Evolutionary conservation across 2,329 filamentous ascomycete species (phyloP), one percentile per base, ranked within the genome.

Genomic region (Phialophora tarda): DNA sequence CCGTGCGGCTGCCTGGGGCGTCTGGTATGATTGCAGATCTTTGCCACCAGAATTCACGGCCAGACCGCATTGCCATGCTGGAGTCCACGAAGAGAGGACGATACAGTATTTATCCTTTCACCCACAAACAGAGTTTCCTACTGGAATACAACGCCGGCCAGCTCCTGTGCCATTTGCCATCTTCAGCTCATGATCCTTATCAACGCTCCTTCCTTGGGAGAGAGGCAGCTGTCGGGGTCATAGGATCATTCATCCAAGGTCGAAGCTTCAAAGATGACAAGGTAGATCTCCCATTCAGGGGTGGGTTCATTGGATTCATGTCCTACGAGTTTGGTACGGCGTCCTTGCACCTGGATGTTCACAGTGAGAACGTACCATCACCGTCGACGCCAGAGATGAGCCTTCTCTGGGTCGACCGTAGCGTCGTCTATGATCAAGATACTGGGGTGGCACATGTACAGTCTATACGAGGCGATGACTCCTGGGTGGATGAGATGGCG

Each of bases 251-350:
- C 58, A 55, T 67, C 34, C 56, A 38, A 12, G 65, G 59, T 44
- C 59, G 64, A 30, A 41, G 30, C n/a, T 58, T 53, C 38, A 57
- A 59, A 14, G 26, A 59, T n/a, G 64, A 62, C 32, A 47, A 58
- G 4, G 26, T 23, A 26, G 50, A 77, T 1, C 73, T 80, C 23
- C 81, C 91, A 0, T 97, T 96, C 75, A 87, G 91, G 78, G 93
- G 92, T 59, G 93, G 93, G 0, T 88, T 96, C 66, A 87, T 96
- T 79, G 93, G 93, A 0, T 96, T 90, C 73, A 85, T 92, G 59
- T 92, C 91, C 0, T 96, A 97, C 67, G 93, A 97, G 76, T 87
- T 93, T 75, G 91, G 92, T 0, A 80, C 96, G 0, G 81, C 83
- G 11, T 67, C 68, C 32, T 64, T 73, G 44, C 61, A 67, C 34